Evolutionary conservation across 768 basidiomycete genomes (phyloP).

Genomic region (Macrolepiota dolichaula): DNA sequence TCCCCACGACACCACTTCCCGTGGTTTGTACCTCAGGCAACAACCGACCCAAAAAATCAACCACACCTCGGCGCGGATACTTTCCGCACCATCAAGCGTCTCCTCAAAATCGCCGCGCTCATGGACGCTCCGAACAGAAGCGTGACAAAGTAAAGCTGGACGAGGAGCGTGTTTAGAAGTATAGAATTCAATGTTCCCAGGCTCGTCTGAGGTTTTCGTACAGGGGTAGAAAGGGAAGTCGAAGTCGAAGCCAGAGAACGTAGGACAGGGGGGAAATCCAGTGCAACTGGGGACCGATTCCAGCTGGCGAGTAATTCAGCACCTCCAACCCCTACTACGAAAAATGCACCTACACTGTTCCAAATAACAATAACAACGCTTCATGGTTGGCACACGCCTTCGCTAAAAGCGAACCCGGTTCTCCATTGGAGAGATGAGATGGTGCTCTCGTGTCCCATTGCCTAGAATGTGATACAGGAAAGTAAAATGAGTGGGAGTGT

Average conservation of each 20-base stretch:
- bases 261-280: not conserved
- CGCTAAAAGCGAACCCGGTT: conserved; percentile 78
- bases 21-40: not conserved
- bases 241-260: too few species aligned
- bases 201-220: too few species aligned
- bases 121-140: conserved; percentile 68
- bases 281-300: conserved; percentile 68
- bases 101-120: conserved; percentile 69
- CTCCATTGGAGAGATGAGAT: conserved; percentile 95
- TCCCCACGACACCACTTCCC: too few species aligned
- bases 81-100: conserved; percentile 99
- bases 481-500: conserved; percentile 63
- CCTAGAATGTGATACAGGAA: conserved; percentile 73
- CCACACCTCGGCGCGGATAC: conserved; percentile 90
- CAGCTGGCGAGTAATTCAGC: conserved; percentile 75
- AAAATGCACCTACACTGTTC: conserved; percentile 75
- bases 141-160: conserved; percentile 66
- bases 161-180: conserved; percentile 54
- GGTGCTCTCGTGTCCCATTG: conserved; percentile 90
- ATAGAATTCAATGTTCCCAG: conserved; percentile 34
- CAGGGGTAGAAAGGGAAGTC: too few species aligned
- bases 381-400: conserved; percentile 65
- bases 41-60: conserved; percentile 67
- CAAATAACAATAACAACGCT: conserved; percentile 70
- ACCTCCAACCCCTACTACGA: conserved; percentile 41